Conservation (phyloP, 2,329 filamentous ascomycete species). For the Penicillium brevicompactum region DNA sequence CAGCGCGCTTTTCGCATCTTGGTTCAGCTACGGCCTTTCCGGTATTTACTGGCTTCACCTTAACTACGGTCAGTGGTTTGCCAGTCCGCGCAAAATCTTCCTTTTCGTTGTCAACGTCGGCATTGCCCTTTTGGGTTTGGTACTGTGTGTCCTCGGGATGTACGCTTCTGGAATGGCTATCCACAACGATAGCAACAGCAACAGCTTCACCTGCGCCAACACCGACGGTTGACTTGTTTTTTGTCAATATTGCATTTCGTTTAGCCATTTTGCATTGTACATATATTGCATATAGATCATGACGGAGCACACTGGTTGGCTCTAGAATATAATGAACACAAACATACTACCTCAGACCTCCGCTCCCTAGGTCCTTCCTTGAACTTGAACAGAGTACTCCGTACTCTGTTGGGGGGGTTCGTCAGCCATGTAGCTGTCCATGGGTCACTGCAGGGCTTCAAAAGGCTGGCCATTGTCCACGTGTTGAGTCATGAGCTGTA, state of each 20-base stretch:
- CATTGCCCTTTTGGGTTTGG: conserved; percentile 38
- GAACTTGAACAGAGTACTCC: too few species aligned
- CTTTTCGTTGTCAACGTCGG: conserved; percentile 48
- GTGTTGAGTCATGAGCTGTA: too few species aligned
- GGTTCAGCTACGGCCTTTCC: conserved; percentile 42
- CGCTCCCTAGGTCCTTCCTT: too few species aligned
- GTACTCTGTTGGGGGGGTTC: too few species aligned
- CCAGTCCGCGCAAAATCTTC: conserved; percentile 46
- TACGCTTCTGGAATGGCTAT: conserved; percentile 30
- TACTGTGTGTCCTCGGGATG: conserved; percentile 24
- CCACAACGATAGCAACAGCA: conserved; percentile 28
- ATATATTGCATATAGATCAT: conserved; percentile 12
- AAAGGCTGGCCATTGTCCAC: too few species aligned
- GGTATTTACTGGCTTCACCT: conserved; percentile 54
- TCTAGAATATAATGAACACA: conserved; percentile 5
- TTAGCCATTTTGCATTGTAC: background rate
- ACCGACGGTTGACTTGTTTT: conserved; percentile 21
- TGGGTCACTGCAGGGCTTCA: too few species aligned
- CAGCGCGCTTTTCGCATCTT: conserved; percentile 28
- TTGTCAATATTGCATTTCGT: background rate
- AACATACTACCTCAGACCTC: background rate
- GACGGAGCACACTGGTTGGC: conserved; percentile 9
- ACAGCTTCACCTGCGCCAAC: conserved; percentile 43
- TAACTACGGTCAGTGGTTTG: conserved; percentile 46
- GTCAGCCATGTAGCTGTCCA: background rate